Conservation (phyloP, 2,329 filamentous ascomycete species). For the Claviceps citrina region DNA sequence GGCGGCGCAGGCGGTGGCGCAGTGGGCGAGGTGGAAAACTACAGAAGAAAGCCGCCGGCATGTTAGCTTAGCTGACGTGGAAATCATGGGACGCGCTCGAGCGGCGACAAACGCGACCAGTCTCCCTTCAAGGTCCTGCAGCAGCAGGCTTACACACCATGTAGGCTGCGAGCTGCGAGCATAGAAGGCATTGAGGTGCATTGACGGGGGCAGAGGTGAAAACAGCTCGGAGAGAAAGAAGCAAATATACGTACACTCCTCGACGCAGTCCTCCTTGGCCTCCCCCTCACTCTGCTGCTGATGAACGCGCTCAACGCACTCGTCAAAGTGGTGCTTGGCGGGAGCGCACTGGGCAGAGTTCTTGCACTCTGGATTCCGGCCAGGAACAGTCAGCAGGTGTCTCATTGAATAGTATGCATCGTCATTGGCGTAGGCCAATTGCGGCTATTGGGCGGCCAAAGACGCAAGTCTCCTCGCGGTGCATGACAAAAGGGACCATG, state of each 20-base stretch:
- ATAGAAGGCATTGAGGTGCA: no score
- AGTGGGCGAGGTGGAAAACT: slow-evolving; percentile 87
- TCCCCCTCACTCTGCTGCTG: slow-evolving; percentile 50
- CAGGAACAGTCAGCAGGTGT: slow-evolving; percentile 9
- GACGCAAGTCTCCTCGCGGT: no score
- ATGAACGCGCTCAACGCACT: slow-evolving; percentile 85
- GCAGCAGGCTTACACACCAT: no score
- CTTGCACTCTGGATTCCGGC: slow-evolving; percentile 56
- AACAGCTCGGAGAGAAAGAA: no score
- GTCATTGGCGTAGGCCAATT: not conserved
- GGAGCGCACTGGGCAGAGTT: slow-evolving; percentile 72
- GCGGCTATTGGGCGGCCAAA: not conserved
- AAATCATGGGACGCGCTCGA: not conserved
- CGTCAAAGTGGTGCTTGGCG: slow-evolving; percentile 94
- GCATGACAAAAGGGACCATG: not conserved
- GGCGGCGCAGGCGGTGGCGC: slow-evolving; percentile 80
- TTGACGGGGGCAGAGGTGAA: no score
- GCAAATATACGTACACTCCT: slow-evolving; percentile 72
- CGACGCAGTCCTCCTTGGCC: slow-evolving; percentile 86
- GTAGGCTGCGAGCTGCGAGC: no score
- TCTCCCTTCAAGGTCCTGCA: not conserved
- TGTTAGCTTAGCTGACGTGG: not conserved
- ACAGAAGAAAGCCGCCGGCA: slow-evolving; percentile 45
- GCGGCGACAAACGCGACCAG: not conserved
- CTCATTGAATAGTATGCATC: not conserved